Evolutionary conservation across 2,329 filamentous ascomycete species (phyloP).

Genomic region (Trichoderma cornu-damae): DNA sequence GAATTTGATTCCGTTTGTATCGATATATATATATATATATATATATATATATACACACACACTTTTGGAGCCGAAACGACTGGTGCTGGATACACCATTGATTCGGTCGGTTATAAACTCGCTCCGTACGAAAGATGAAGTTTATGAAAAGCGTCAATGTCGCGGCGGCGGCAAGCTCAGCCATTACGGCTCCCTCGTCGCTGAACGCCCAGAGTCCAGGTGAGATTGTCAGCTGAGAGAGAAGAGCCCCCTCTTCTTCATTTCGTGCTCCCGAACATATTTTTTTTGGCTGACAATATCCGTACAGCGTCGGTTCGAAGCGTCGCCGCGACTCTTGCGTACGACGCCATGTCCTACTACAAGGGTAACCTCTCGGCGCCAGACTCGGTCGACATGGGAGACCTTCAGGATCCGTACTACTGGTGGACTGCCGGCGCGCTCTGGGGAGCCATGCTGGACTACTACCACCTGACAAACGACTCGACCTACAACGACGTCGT

Average conservation of each 20-base stretch:
- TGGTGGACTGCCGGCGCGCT: constrained; percentile 63
- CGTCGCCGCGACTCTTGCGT: constrained; percentile 56
- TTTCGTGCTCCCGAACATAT: too few relatives aligned
- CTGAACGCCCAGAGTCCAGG: constrained; percentile 37
- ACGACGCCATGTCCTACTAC: constrained; percentile 60
- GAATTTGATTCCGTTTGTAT: neutral
- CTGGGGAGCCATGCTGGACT: constrained; percentile 65
- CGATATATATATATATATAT: too few relatives aligned
- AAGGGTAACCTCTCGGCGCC: constrained; percentile 52
- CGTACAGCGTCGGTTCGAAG: constrained; percentile 55
- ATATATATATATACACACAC: too few relatives aligned
- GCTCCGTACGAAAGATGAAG: constrained; percentile 23
- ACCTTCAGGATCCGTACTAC: constrained; percentile 63
- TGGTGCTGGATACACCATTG: neutral
- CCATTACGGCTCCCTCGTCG: constrained; percentile 33
- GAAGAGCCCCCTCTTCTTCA: too few relatives aligned
- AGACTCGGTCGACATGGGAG: constrained; percentile 48
- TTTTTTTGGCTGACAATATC: neutral
- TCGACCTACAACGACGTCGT: constrained; percentile 55
- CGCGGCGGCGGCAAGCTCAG: constrained; percentile 26
- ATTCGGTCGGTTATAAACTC: neutral
- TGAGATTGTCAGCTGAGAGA: constrained; percentile 22
- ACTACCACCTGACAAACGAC: constrained; percentile 63
- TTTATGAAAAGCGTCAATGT: constrained; percentile 24
- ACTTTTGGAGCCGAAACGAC: neutral